Conservation (phyloP, 2,329 filamentous ascomycete species). For the Fusarium staphyleae region DNA sequence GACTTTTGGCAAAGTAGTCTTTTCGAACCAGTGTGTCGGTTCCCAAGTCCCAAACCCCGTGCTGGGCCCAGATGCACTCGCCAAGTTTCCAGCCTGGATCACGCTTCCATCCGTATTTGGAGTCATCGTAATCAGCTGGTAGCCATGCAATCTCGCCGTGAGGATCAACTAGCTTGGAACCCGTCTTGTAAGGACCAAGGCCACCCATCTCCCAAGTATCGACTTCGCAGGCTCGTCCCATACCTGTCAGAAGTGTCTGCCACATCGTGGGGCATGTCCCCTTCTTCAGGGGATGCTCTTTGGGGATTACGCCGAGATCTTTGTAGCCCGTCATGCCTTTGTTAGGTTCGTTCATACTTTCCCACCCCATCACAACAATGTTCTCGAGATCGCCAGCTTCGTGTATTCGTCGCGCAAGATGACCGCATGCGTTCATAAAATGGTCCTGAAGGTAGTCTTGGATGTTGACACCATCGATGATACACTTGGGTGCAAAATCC, state of each 20-base stretch:
- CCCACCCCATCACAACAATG: conserved; percentile 91
- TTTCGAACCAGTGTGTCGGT: conserved; percentile 80
- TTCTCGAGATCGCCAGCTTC: conserved; percentile 90
- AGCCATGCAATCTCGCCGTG: conserved; percentile 88
- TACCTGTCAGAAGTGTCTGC: conserved; percentile 92
- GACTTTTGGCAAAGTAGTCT: conserved; percentile 86
- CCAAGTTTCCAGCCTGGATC: conserved; percentile 89
- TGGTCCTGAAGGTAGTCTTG: conserved; percentile 93
- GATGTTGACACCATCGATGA: conserved; percentile 94
- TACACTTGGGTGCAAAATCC: conserved; percentile 94
- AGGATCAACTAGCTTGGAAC: conserved; percentile 82
- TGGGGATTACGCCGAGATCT: conserved; percentile 81
- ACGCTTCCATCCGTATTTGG: conserved; percentile 87
- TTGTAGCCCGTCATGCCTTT: conserved; percentile 83
- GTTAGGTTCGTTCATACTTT: conserved; percentile 95
- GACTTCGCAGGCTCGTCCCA: conserved; percentile 87
- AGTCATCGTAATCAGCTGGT: conserved; percentile 81
- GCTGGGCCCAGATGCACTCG: conserved; percentile 96
- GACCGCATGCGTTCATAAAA: conserved; percentile 79
- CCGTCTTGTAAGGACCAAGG: conserved; percentile 90
- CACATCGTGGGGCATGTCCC: conserved; percentile 93
- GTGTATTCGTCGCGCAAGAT: conserved; percentile 83
- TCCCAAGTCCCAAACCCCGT: conserved; percentile 89
- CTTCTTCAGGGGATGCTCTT: conserved; percentile 89
- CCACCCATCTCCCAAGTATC: conserved; percentile 93